These are phyloP conservation scores for Backusella macrospora DNA, from an alignment of 192 early-diverging fungal genomes.

Conservation along the genomic window DNA sequence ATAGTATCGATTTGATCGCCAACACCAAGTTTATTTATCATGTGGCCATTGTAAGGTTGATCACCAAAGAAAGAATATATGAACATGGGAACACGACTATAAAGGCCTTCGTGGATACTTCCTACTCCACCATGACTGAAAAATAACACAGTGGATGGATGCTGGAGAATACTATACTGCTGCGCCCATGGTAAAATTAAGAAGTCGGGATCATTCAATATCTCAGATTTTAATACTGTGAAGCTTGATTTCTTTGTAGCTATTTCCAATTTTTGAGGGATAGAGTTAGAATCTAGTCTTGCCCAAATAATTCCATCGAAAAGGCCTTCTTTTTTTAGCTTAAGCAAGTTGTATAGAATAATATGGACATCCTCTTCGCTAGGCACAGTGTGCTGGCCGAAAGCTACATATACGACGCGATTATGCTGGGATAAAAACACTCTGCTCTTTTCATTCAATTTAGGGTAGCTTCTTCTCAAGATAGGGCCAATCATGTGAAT, in stretches of 20 bases:
- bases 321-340: not conserved
- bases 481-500: constrained; percentile 40
- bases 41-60: constrained; percentile 23
- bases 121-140: constrained; percentile 35
- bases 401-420: constrained; percentile 35
- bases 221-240: not conserved
- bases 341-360: constrained; percentile 25
- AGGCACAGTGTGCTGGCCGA: constrained; percentile 31
- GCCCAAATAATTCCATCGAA: constrained; percentile 46
- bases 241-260: not conserved
- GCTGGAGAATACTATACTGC: constrained; percentile 38
- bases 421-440: constrained; percentile 30
- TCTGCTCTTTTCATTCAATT: not conserved
- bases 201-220: not conserved
- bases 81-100: constrained; percentile 29
- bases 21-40: not conserved
- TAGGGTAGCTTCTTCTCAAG: constrained; percentile 27
- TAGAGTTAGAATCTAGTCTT: not conserved
- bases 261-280: not conserved
- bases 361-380: constrained; percentile 5
- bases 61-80: constrained; percentile 35
- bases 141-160: constrained; percentile 32
- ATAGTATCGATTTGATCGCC: constrained; percentile 12
- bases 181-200: constrained; percentile 24
- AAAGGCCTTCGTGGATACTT: constrained; percentile 38